Base-by-base conservation (phyloP, 345 rosid genomes). In the Eucalyptus regnans region DNA sequence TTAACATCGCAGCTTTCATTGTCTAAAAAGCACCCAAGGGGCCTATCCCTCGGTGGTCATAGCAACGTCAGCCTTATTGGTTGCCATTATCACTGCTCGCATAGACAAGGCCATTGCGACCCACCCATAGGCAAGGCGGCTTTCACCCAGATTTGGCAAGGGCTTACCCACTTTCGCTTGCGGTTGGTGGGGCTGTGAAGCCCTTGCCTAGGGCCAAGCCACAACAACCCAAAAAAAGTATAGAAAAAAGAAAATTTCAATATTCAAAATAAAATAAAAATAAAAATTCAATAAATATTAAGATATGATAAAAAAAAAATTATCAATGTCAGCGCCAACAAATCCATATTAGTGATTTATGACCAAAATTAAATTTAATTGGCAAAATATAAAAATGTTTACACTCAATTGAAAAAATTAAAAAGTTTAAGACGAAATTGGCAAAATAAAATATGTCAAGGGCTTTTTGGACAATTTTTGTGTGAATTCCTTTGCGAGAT, bases 271-370 rank as follows among this genome's bases (percentile, higher is more conserved):
- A 52, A 52, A 56, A 56, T 56, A 56, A 56, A 56, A 56, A 56
- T 56, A 56, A 56, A 56, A 56, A 22, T 56, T 56, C 12, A 0
- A 56, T 56, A 56, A 56, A 56, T 56, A 23, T 56, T 56, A 56
- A 0, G 3, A 56, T 56, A 56, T 56, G 62, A 8, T 56, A 20
- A 22, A 8, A 50, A 8, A 50, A 52, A 56, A 56, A 4, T 56
- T 4, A 23, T 56, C 1, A 0, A 56, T 9, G 29, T 23, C 0
- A 9, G 0, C 1, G 1, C 29, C 0, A 22, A 23, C 62, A 8
- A 5, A 20, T 56, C 27, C 1, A 56, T 23, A 56, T 23, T 23
- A 56, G 62, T 9, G 27, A 56, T 56, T 56, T 56, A 22, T 22
- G 12, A 56, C 12, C 62, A 23, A 22, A 56, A 56, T 56, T 56